phyloP scores from a whole-genome alignment of 805 yeast genomes.

The Blastobotrys robertii region DNA sequence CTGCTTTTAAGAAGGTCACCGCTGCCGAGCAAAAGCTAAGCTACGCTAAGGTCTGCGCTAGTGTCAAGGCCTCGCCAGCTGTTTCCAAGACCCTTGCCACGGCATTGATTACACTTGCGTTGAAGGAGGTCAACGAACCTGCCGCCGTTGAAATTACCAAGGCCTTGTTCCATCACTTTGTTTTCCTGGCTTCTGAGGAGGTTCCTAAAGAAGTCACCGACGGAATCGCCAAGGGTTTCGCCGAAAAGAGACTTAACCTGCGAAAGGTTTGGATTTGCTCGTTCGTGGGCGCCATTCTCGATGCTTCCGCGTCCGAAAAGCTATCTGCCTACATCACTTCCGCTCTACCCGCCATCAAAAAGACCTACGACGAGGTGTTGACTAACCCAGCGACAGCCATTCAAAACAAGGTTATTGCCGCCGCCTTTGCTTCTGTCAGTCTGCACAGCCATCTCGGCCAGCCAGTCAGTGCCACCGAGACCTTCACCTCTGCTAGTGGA shows the following conservation, averaged over 20 bases:
- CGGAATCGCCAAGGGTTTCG: conserved; percentile 47
- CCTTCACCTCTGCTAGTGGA: neutral
- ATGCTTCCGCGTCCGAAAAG: conserved; percentile 3
- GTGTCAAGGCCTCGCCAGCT: conserved; percentile 23
- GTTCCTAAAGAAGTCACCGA: conserved; percentile 19
- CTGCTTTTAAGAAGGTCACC: conserved; percentile 48
- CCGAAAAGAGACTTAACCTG: conserved; percentile 52
- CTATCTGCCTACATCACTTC: conserved; percentile 15
- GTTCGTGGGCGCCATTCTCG: conserved; percentile 32
- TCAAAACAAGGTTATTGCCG: conserved; percentile 40
- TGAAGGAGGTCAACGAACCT: conserved; percentile 69
- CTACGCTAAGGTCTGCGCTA: conserved; percentile 37
- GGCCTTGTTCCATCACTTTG: conserved; percentile 40
- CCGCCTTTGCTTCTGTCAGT: conserved; percentile 40
- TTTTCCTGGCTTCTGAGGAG: conserved; percentile 20
- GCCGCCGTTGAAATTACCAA: conserved; percentile 42
- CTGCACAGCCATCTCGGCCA: conserved; percentile 1
- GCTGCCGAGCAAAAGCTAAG: conserved; percentile 56
- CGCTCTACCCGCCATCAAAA: conserved; percentile 21
- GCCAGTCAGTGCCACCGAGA: neutral
- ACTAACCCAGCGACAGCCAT: conserved; percentile 46
- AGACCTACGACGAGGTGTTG: conserved; percentile 36
- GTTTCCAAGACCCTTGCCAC: conserved; percentile 33
- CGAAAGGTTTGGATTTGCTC: conserved; percentile 59
- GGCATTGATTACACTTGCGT: conserved; percentile 40